phyloP scores from a whole-genome alignment of 1,284 basidiomycete genomes.

The Ganoderma meredithae region DNA sequence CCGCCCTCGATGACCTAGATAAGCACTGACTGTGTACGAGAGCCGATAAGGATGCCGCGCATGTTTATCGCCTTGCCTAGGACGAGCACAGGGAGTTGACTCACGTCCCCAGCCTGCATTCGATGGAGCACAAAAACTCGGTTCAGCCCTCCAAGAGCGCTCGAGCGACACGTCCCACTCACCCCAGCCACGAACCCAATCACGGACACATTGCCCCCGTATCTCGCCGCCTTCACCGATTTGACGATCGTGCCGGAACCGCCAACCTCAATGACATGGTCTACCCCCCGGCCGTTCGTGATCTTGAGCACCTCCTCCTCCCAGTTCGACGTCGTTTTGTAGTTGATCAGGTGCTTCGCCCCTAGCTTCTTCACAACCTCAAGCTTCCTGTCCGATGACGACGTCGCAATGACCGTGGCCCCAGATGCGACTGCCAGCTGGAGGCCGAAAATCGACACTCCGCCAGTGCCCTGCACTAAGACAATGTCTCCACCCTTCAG shows the following conservation, averaged over 20 bases:
- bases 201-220: constrained; percentile 47
- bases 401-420: constrained; percentile 51
- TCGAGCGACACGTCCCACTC: constrained; percentile 8
- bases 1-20: neutral
- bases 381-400: constrained; percentile 52
- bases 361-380: constrained; percentile 42
- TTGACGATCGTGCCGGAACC: constrained; percentile 50
- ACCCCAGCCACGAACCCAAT: constrained; percentile 49
- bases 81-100: constrained; percentile 12
- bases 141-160: neutral
- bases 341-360: constrained; percentile 47
- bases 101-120: constrained; percentile 14
- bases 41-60: constrained; percentile 39
- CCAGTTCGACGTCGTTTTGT: constrained; percentile 52
- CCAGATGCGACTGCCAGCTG: constrained; percentile 51
- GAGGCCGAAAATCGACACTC: constrained; percentile 44
- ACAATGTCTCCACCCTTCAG: constrained; percentile 42
- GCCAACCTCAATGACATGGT: constrained; percentile 53
- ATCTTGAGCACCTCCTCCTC: constrained; percentile 44
- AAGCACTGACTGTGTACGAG: constrained; percentile 29
- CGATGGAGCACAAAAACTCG: neutral
- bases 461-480: constrained; percentile 50
- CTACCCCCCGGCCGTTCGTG: constrained; percentile 49
- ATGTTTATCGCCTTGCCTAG: constrained; percentile 13
- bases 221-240: constrained; percentile 44